These are phyloP conservation scores for Fusarium lyarnte DNA, from an alignment of 2,329 filamentous ascomycete genomes.

Conservation along the genomic window DNA sequence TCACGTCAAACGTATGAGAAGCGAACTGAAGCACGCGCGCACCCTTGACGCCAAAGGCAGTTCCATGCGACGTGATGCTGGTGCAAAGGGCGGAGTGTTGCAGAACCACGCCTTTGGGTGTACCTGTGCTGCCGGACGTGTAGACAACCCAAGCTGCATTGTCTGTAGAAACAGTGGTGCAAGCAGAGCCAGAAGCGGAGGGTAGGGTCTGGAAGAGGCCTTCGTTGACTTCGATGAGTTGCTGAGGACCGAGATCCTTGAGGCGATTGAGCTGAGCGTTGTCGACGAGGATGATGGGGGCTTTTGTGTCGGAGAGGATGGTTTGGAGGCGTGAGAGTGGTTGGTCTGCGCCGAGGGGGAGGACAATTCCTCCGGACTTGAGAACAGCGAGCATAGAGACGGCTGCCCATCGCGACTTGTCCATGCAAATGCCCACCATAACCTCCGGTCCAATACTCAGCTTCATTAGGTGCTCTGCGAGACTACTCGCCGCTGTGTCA, in stretches of 20 bases:
- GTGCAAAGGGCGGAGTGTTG: neutral
- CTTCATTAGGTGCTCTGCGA: neutral
- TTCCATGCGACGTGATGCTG: neutral
- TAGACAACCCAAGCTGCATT: conserved; percentile 3
- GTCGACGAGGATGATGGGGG: neutral
- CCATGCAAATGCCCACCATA: conserved; percentile 5
- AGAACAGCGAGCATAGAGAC: neutral
- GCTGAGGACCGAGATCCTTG: neutral
- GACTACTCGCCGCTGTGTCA: neutral
- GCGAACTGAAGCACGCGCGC: neutral
- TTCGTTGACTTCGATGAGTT: neutral
- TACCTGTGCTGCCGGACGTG: neutral
- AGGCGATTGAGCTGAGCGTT: neutral
- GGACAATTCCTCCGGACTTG: neutral
- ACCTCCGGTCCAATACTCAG: neutral
- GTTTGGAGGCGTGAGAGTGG: neutral
- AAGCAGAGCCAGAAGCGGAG: neutral
- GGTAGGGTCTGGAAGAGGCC: neutral
- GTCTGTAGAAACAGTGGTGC: neutral
- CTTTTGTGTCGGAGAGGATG: neutral
- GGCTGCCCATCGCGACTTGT: neutral
- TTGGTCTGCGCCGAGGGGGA: neutral
- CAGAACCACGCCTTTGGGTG: neutral
- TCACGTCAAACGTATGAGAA: neutral
- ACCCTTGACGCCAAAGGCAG: neutral